A percentile compares a stretch with the other conserved stretches of the same genome.
Conservation (phyloP, 2,329 filamentous ascomycete species). For the Clarireedia homoeocarpa region DNA sequence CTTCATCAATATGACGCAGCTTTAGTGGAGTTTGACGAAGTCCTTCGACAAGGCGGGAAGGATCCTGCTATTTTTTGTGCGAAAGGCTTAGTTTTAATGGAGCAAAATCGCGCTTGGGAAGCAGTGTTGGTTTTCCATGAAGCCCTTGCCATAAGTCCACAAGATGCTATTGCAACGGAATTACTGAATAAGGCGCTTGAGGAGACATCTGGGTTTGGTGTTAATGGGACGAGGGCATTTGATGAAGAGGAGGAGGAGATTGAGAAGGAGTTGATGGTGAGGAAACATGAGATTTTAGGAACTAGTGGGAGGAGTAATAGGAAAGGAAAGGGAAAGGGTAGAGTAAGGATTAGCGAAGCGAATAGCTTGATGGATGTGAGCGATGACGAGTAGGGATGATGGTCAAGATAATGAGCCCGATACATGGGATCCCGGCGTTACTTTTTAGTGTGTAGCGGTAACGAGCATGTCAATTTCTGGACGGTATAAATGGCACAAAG, state of each 20-base stretch:
- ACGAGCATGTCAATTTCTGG: neutral
- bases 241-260: constrained; percentile 44
- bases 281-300: constrained; percentile 38
- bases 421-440: neutral
- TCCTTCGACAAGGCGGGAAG: constrained; percentile 73
- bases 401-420: neutral
- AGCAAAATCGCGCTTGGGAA: constrained; percentile 65
- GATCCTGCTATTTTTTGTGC: constrained; percentile 72
- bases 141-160: constrained; percentile 67
- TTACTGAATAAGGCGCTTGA: constrained; percentile 64
- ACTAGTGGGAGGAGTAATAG: constrained; percentile 35
- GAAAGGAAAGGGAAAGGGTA: constrained; percentile 38
- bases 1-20: constrained; percentile 62
- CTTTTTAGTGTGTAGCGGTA: neutral
- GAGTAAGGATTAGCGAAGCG: constrained; percentile 29
- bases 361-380: constrained; percentile 49
- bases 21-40: constrained; percentile 76
- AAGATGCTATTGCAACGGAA: constrained; percentile 76
- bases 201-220: constrained; percentile 41
- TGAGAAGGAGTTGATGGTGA: constrained; percentile 43
- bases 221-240: constrained; percentile 19
- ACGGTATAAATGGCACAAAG: neutral
- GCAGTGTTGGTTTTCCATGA: constrained; percentile 80
- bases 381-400: constrained; percentile 39
- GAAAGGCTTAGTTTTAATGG: constrained; percentile 77